phyloP scores from a whole-genome alignment of 805 yeast species.

The Barnettozyma botsteinii region DNA sequence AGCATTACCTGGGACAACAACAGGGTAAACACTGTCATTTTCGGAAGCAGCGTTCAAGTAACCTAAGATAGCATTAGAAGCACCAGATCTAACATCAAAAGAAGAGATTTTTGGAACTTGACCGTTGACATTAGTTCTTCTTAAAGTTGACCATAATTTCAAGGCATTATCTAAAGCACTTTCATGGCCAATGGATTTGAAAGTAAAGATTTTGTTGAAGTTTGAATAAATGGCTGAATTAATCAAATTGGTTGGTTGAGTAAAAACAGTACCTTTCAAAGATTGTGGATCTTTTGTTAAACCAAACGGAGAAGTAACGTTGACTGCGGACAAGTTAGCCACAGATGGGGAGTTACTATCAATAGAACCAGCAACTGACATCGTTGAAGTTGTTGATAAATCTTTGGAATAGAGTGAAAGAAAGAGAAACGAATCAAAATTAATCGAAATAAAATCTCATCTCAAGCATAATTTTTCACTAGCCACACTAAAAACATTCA shows the following conservation, averaged over 20 bases:
- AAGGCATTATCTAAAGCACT: slow-evolving; percentile 56
- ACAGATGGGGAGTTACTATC: slow-evolving; percentile 17
- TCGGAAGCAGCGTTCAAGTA: slow-evolving; percentile 37
- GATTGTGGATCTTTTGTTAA: slow-evolving; percentile 50
- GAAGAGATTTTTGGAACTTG: slow-evolving; percentile 54
- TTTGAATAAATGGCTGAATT: slow-evolving; percentile 47
- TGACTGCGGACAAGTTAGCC: slow-evolving; percentile 33
- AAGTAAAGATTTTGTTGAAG: slow-evolving; percentile 56
- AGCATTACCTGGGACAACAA: slow-evolving; percentile 63
- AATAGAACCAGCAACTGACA: slow-evolving; percentile 22
- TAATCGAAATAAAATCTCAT: not conserved
- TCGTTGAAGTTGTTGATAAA: not conserved
- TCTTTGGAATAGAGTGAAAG: not conserved
- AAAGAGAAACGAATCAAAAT: not conserved
- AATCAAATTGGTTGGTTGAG: slow-evolving; percentile 50
- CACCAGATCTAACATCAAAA: slow-evolving; percentile 76
- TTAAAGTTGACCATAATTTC: slow-evolving; percentile 51
- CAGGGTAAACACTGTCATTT: slow-evolving; percentile 29
- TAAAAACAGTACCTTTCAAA: slow-evolving; percentile 42
- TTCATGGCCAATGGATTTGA: slow-evolving; percentile 59
- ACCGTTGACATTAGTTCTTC: slow-evolving; percentile 46
- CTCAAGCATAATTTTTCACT: slow-evolving; percentile 1
- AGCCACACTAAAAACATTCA: slow-evolving; percentile 2
- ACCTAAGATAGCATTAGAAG: slow-evolving; percentile 74
- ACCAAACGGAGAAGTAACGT: slow-evolving; percentile 52